A percentile compares a stretch with the other conserved stretches of the same genome.
These are phyloP conservation scores for Gypsophila paniculata DNA, from an alignment of 179 eudicot species.

Conservation along the genomic window DNA sequence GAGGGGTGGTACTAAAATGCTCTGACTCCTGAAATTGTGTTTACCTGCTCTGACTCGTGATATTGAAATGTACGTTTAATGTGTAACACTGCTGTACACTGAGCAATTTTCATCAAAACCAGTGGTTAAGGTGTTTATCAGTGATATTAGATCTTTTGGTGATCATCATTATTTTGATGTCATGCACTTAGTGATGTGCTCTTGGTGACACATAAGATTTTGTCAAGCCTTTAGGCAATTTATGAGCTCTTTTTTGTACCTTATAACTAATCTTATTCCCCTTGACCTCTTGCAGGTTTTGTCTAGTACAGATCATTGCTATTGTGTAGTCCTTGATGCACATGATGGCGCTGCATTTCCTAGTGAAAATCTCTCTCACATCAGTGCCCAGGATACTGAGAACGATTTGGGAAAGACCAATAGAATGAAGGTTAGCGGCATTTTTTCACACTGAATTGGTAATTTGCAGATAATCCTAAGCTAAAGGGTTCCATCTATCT, in stretches of 20 bases:
- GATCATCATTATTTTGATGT: not conserved
- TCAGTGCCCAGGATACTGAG: slow-evolving; percentile 33
- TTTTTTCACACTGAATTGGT: not conserved
- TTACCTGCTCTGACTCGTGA: not conserved
- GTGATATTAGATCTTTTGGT: not conserved
- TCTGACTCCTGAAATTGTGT: not conserved
- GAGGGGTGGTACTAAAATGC: not conserved
- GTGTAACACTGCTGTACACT: not conserved
- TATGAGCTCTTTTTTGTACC: not conserved
- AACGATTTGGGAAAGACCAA: slow-evolving; percentile 39
- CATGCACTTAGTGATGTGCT: not conserved
- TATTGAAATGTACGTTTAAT: not conserved
- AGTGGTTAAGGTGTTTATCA: not conserved
- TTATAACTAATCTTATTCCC: not conserved
- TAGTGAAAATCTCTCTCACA: slow-evolving; percentile 36
- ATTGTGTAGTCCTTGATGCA: slow-evolving; percentile 92
- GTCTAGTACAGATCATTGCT: slow-evolving; percentile 93
- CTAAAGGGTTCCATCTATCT: not conserved
- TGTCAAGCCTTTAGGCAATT: not conserved
- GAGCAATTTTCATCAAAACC: not conserved
- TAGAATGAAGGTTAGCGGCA: slow-evolving; percentile 59
- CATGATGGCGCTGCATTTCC: slow-evolving; percentile 95
- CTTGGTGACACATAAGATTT: not conserved
- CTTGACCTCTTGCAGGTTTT: slow-evolving; percentile 54
- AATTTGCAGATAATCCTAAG: not conserved